These are phyloP conservation scores for Colletotrichum viniferum DNA, from an alignment of 2,329 filamentous ascomycete genomes.

Conservation along the genomic window DNA sequence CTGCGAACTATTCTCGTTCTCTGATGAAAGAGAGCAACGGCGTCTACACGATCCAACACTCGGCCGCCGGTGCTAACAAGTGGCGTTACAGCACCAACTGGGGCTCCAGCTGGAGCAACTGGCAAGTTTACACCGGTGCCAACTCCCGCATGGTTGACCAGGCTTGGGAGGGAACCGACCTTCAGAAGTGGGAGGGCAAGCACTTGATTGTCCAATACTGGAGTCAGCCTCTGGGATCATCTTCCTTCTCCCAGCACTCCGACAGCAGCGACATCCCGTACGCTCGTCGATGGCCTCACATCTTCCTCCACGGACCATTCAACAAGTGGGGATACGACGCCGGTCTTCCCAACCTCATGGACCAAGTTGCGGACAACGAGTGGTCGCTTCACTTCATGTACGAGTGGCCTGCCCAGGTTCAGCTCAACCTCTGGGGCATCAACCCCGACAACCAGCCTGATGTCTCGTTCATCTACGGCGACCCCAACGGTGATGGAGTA, in stretches of 20 bases:
- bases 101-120: constrained; percentile 63
- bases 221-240: constrained; percentile 62
- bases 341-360: constrained; percentile 37
- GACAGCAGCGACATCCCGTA: constrained; percentile 44
- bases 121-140: constrained; percentile 58
- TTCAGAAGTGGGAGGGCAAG: constrained; percentile 64
- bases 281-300: constrained; percentile 60
- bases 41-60: constrained; percentile 56
- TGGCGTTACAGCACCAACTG: constrained; percentile 68
- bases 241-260: constrained; percentile 63
- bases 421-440: constrained; percentile 71
- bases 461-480: constrained; percentile 62
- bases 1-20: constrained; percentile 55
- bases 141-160: constrained; percentile 51
- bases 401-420: constrained; percentile 66
- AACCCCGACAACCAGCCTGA: constrained; percentile 67
- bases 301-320: constrained; percentile 66
- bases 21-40: constrained; percentile 47
- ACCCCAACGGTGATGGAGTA: constrained; percentile 65
- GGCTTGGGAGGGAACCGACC: constrained; percentile 61
- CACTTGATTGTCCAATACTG: constrained; percentile 70
- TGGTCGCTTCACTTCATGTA: constrained; percentile 67
- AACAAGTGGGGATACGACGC: constrained; percentile 69
- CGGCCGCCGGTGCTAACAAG: constrained; percentile 64
- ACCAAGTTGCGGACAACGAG: constrained; percentile 45